Base-by-base conservation (phyloP, 2,329 filamentous ascomycete genomes). In the Stachybotrys chartarum region DNA sequence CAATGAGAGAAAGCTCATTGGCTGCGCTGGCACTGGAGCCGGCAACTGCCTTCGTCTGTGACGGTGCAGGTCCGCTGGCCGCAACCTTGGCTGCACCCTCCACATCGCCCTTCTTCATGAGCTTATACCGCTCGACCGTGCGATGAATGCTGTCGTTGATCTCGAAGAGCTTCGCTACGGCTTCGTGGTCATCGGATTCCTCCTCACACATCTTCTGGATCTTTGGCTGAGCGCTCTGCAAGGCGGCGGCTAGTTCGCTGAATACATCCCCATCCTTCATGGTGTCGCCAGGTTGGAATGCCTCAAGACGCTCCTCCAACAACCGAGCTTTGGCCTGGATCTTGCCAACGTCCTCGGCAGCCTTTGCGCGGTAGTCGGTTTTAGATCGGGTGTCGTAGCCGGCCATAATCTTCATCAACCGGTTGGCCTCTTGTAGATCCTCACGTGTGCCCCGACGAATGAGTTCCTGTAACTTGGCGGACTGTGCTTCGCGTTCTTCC, bases 131-230 rank as follows among this genome's bases (percentile, higher is more conserved):
- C 73, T 97, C 91, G 55, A 97, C 90, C 1, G 94, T 99, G 59
- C 93, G 85, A 69, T 97, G 90, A 82, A 99, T 99, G 74, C 92
- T 97, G 72, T 99, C 94, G 69, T 99, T 99, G 67, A 99, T 97
- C 69, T 97, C 91, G 55, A 99, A 81, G 11, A 99, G 79, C 72
- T 96, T 96, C 48, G 91, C 90, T 6, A 99, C 94, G 6, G 94
- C 94, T 75, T 97, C 94, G 58, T 91, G 86, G 67, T 99, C 94
- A 58, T 97, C 93, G 11, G 92, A 97, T 68, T 99, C 94, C 72
- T 99, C 94, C 72, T 97, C 93, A 67, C 93, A 97, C 93, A 99
- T 99, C 75, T 91, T 97, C 70, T 97, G 93, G 61, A 99, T 97
- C 76, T 99, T 99, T 8, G 94, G 94, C 66, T 99, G 94, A 3